Conservation (phyloP, 495 filamentous ascomycete species). For the Daldinia decipiens region DNA sequence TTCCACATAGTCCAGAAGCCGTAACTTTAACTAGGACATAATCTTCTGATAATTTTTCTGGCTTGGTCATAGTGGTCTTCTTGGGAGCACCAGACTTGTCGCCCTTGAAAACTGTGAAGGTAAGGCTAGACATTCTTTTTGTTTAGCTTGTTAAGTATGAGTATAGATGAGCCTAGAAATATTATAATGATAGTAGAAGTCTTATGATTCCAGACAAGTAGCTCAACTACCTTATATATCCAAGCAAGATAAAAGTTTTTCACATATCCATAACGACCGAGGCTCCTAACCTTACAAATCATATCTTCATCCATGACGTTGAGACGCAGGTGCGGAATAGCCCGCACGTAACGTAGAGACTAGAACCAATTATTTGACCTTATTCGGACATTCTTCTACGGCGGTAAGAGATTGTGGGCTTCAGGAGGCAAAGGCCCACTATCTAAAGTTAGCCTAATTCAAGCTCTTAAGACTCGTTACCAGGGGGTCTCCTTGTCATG, state of each 20-base stretch:
- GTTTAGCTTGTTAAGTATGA: background rate
- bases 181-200: background rate
- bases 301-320: constrained; percentile 20
- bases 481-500: background rate
- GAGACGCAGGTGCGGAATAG: constrained; percentile 19
- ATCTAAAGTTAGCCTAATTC: constrained; percentile 4
- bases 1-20: constrained; percentile 72
- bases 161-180: background rate
- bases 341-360: constrained; percentile 20
- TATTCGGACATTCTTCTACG: constrained; percentile 8
- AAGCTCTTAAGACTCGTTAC: background rate
- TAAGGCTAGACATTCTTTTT: constrained; percentile 40
- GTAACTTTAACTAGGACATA: constrained; percentile 68
- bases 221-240: background rate
- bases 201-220: background rate
- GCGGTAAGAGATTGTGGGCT: constrained; percentile 7
- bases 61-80: constrained; percentile 52
- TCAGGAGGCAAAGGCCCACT: constrained; percentile 12
- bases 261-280: background rate
- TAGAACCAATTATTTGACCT: constrained; percentile 1
- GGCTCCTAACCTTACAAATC: constrained; percentile 19
- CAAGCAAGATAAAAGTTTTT: constrained; percentile 10
- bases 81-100: constrained; percentile 64
- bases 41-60: constrained; percentile 57
- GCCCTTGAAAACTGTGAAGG: constrained; percentile 70